Conservation (phyloP, 371 early-diverging fungal species). For the Apophysomyces trapeziformis region DNA sequence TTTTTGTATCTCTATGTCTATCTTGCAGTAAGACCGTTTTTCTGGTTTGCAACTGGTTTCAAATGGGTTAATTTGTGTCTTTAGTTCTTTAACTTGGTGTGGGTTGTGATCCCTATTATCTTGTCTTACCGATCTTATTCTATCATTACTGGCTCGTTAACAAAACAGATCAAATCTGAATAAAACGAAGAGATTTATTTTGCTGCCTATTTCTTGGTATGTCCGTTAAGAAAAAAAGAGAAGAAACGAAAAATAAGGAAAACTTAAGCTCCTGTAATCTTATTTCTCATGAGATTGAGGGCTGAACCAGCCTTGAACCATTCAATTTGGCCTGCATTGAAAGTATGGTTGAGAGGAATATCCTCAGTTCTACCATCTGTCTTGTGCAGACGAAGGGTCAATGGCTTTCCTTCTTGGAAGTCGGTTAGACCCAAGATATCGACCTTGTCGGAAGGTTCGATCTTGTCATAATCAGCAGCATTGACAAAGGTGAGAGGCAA, state of each 20-base stretch:
- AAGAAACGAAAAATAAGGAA: too few relatives aligned
- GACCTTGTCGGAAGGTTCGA: slow-evolving; percentile 75
- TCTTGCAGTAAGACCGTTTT: slow-evolving; percentile 23
- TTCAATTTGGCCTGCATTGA: slow-evolving; percentile 92
- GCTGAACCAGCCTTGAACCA: slow-evolving; percentile 98
- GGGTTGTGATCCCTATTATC: slow-evolving; percentile 36
- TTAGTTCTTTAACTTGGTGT: slow-evolving; percentile 42
- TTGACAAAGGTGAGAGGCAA: slow-evolving; percentile 93
- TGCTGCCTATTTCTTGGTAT: not conserved
- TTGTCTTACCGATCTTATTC: slow-evolving; percentile 23
- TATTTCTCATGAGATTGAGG: slow-evolving; percentile 77
- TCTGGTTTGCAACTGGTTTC: not conserved
- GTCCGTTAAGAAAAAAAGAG: too few relatives aligned
- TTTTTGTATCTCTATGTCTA: slow-evolving; percentile 33
- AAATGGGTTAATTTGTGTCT: not conserved
- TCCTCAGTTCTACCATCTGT: slow-evolving; percentile 77
- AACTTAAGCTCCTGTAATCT: slow-evolving; percentile 12
- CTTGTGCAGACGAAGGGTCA: slow-evolving; percentile 75
- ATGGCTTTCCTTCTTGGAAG: slow-evolving; percentile 73
- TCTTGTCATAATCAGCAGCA: slow-evolving; percentile 85
- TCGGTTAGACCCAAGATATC: slow-evolving; percentile 76
- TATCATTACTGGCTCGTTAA: not conserved
- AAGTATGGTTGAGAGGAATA: slow-evolving; percentile 92
- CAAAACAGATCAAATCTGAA: not conserved
- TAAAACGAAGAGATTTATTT: slow-evolving; percentile 12